These are phyloP conservation scores for Pharus latifolius DNA, from an alignment of 176 grass and related monocot species.

Conservation along the genomic window DNA sequence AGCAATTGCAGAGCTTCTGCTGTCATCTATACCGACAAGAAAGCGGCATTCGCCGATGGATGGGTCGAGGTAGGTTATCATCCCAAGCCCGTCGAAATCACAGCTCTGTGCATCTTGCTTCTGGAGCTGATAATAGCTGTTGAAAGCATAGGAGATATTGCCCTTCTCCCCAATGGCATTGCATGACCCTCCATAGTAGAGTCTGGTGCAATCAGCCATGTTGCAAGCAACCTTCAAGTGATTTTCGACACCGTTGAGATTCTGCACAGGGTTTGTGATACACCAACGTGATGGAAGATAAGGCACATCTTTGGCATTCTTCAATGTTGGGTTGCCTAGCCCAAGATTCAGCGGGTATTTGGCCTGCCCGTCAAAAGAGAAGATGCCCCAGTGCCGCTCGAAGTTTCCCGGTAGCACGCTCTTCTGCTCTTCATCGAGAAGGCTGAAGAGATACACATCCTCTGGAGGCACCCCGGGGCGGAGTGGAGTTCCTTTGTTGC, in stretches of 20 bases:
- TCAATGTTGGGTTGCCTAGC: conserved; percentile 47
- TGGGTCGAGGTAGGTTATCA: conserved; percentile 87
- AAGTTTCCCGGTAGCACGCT: conserved; percentile 72
- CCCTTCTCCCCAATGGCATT: conserved; percentile 73
- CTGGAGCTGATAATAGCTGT: conserved; percentile 90
- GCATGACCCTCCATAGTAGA: conserved; percentile 75
- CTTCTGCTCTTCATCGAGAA: conserved; percentile 87
- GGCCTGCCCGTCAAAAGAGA: conserved; percentile 89
- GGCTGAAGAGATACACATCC: conserved; percentile 87
- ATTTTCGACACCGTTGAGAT: conserved; percentile 34
- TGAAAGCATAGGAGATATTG: conserved; percentile 86
- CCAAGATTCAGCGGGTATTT: conserved; percentile 88
- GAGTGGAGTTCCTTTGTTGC: conserved; percentile 81
- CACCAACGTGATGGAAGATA: conserved; percentile 92
- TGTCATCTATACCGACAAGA: conserved; percentile 67
- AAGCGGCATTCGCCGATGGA: conserved; percentile 70
- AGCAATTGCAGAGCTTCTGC: conserved; percentile 21
- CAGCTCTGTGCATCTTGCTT: conserved; percentile 82
- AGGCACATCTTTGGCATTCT: conserved; percentile 68
- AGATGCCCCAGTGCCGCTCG: conserved; percentile 91
- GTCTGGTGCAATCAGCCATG: conserved; percentile 73
- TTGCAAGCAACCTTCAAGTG: conserved; percentile 79
- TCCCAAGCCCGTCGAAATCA: conserved; percentile 64
- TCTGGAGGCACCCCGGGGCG: conserved; percentile 63
- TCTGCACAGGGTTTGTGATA: conserved; percentile 45